These are phyloP conservation scores for Penicillium rolfsii DNA, from an alignment of 2,329 filamentous ascomycete species.

Conservation along the genomic window DNA sequence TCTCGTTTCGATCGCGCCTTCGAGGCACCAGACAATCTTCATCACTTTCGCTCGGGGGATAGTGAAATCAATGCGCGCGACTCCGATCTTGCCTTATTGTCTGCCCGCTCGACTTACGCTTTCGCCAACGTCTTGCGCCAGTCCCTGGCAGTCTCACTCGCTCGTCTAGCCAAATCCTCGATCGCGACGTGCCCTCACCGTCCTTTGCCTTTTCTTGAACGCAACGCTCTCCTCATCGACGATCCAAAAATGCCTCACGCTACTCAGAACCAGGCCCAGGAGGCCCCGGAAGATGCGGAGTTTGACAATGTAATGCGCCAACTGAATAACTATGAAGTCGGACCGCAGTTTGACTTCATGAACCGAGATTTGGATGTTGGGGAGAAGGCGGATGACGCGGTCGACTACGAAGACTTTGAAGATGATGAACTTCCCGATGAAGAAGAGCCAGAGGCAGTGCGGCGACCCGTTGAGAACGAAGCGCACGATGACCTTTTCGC, in stretches of 20 bases:
- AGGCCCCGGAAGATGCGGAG: conserved; percentile 42
- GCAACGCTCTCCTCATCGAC: not conserved
- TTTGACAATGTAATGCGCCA: conserved; percentile 49
- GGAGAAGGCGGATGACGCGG: conserved; percentile 88
- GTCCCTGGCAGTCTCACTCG: not conserved
- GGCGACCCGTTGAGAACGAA: conserved; percentile 53
- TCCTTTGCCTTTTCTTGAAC: conserved; percentile 2
- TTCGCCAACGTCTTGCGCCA: not conserved
- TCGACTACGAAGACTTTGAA: conserved; percentile 88
- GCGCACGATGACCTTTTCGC: conserved; percentile 55
- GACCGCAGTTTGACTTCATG: conserved; percentile 46
- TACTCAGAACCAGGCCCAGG: conserved; percentile 33
- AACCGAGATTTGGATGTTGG: conserved; percentile 49
- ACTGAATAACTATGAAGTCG: conserved; percentile 44
- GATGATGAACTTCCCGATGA: conserved; percentile 85
- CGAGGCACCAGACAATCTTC: not conserved
- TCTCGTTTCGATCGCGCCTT: conserved; percentile 1
- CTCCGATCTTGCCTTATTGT: conserved; percentile 10
- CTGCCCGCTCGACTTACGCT: conserved; percentile 14
- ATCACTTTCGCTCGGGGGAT: not conserved
- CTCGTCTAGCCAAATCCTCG: not conserved
- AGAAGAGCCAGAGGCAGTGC: conserved; percentile 31
- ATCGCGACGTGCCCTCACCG: conserved; percentile 4
- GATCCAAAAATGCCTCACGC: conserved; percentile 44
- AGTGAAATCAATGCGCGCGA: conserved; percentile 14